Evolutionary conservation across 441 rosid species (phyloP).

Genomic region (Arabidopsis lyrata): DNA sequence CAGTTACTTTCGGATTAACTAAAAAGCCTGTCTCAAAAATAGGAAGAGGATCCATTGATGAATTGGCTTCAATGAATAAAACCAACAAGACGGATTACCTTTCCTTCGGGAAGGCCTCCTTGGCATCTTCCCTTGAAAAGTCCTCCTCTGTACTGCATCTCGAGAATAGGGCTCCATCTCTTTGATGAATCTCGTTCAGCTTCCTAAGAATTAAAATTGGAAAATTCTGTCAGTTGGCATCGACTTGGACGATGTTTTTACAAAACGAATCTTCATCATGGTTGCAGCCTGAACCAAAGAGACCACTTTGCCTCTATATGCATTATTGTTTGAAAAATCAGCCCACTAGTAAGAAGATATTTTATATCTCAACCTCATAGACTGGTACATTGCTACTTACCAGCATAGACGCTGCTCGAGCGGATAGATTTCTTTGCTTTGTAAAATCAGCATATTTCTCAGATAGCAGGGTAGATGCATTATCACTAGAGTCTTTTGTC

Average conservation of each 20-base stretch:
- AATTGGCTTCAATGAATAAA: neutral
- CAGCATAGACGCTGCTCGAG: slow-evolving; percentile 97
- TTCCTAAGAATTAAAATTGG: slow-evolving; percentile 62
- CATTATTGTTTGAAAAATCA: neutral
- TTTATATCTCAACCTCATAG: slow-evolving; percentile 1
- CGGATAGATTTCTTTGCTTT: slow-evolving; percentile 81
- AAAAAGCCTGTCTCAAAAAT: slow-evolving; percentile 33
- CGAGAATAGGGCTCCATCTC: slow-evolving; percentile 81
- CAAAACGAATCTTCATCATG: slow-evolving; percentile 13
- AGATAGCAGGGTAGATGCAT: slow-evolving; percentile 62
- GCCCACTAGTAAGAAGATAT: neutral
- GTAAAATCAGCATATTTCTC: slow-evolving; percentile 63
- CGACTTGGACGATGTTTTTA: neutral
- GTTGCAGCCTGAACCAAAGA: slow-evolving; percentile 12
- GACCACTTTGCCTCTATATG: neutral
- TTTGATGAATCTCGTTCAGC: slow-evolving; percentile 84
- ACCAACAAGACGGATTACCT: slow-evolving; percentile 54
- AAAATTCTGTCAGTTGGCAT: slow-evolving; percentile 25
- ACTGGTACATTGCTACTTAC: slow-evolving; percentile 53
- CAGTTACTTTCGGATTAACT: slow-evolving; percentile 34
- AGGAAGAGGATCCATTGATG: slow-evolving; percentile 15
- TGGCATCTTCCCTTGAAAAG: slow-evolving; percentile 83
- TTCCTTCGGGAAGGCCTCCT: slow-evolving; percentile 99
- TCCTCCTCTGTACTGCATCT: slow-evolving; percentile 97
- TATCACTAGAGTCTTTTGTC: slow-evolving; percentile 59